Conservation (phyloP, 2,329 filamentous ascomycete genomes). For the Tolypocladium sp. region DNA sequence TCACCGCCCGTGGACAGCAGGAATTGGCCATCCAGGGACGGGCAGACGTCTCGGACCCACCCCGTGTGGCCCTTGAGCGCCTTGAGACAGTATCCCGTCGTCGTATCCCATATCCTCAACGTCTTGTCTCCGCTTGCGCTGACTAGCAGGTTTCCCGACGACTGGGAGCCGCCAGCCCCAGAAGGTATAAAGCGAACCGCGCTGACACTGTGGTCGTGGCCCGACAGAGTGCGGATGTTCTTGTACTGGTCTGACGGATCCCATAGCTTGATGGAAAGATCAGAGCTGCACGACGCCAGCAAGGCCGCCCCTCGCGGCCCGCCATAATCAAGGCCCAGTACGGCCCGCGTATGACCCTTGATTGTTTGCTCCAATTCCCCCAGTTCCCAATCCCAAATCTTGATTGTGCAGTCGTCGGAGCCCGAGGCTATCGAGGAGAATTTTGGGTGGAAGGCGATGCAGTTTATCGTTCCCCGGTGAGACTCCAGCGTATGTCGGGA, state of each 20-base stretch:
- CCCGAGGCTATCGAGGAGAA: slow-evolving; percentile 86
- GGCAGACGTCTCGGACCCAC: slow-evolving; percentile 82
- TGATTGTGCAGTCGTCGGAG: slow-evolving; percentile 88
- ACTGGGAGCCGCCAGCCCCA: slow-evolving; percentile 65
- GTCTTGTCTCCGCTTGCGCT: slow-evolving; percentile 78
- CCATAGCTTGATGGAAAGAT: slow-evolving; percentile 92
- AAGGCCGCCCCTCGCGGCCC: slow-evolving; percentile 73
- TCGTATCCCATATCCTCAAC: slow-evolving; percentile 81
- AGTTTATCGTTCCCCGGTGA: slow-evolving; percentile 72
- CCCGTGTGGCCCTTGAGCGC: slow-evolving; percentile 74
- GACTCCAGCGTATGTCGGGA: slow-evolving; percentile 76
- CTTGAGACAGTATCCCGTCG: slow-evolving; percentile 82
- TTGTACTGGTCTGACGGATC: slow-evolving; percentile 87
- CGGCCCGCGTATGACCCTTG: slow-evolving; percentile 84
- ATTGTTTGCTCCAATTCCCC: slow-evolving; percentile 85
- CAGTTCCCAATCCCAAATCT: slow-evolving; percentile 95
- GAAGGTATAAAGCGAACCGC: slow-evolving; percentile 79
- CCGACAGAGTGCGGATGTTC: slow-evolving; percentile 83
- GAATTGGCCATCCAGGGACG: slow-evolving; percentile 73
- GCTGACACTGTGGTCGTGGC: slow-evolving; percentile 85
- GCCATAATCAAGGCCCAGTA: slow-evolving; percentile 83
- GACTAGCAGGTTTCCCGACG: slow-evolving; percentile 76
- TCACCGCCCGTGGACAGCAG: slow-evolving; percentile 76
- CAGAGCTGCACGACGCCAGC: slow-evolving; percentile 55
- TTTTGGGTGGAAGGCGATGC: slow-evolving; percentile 84